Evolutionary conservation across 1,284 basidiomycete species (phyloP).

Genomic region (Cryptococcus maquisensis): DNA sequence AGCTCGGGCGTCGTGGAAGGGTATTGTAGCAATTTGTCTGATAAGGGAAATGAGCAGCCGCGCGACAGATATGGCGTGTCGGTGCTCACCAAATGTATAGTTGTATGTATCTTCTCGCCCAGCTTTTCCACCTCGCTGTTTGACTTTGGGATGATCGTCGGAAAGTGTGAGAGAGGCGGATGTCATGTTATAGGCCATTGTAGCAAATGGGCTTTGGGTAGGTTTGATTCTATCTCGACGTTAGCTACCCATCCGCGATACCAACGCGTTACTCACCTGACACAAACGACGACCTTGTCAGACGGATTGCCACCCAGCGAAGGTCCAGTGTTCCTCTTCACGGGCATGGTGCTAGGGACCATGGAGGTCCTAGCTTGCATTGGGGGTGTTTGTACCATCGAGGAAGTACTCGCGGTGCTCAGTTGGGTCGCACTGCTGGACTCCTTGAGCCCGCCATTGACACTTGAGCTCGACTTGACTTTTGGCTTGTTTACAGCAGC

Average conservation of each 20-base stretch:
- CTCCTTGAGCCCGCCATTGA: constrained; percentile 21
- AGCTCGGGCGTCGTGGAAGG: constrained; percentile 47
- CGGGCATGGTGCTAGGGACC: constrained; percentile 1
- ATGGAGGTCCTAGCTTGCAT: constrained; percentile 9
- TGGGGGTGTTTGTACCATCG: constrained; percentile 4
- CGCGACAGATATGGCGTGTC: not conserved
- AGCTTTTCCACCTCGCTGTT: constrained; percentile 46
- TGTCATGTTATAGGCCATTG: constrained; percentile 39
- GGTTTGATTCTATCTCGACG: constrained; percentile 37
- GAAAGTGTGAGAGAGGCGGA: constrained; percentile 36
- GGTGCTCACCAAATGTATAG: constrained; percentile 43
- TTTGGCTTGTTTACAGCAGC: constrained; percentile 10
- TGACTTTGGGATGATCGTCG: constrained; percentile 44
- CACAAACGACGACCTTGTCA: constrained; percentile 47
- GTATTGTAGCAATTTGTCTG: constrained; percentile 48
- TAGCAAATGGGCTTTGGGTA: constrained; percentile 30
- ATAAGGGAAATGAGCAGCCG: not conserved
- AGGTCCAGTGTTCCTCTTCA: not conserved
- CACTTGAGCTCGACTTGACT: constrained; percentile 23
- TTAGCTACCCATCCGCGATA: not conserved
- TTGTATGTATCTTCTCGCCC: constrained; percentile 46
- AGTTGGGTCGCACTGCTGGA: constrained; percentile 4
- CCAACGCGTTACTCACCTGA: constrained; percentile 29
- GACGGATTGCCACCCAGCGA: not conserved
- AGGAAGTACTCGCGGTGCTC: not conserved